Percentiles rank a stretch among this genome's conserved stretches.
Evolutionary conservation across 208 protist species (phyloP).

Genomic region (Kentomonas sorsogonicus): DNA sequence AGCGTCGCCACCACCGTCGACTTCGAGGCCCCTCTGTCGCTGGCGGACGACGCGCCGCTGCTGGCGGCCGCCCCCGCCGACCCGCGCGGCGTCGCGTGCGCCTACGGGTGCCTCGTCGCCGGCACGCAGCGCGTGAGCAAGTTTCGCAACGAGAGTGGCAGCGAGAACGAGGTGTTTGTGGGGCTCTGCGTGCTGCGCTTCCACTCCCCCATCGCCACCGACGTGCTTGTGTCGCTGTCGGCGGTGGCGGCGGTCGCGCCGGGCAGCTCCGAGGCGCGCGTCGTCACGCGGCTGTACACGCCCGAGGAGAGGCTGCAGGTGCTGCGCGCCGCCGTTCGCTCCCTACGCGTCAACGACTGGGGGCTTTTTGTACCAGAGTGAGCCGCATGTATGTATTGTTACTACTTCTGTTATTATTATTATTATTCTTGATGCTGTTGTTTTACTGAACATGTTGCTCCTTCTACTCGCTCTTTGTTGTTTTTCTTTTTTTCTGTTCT

Average conservation of each 20-base stretch:
- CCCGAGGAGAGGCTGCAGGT: slow-evolving; percentile 30
- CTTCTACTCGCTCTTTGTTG: too few relatives aligned
- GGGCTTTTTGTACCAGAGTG: slow-evolving; percentile 61
- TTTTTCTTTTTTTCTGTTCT: slow-evolving; percentile 9
- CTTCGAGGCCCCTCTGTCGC: slow-evolving; percentile 3
- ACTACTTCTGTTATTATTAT: too few relatives aligned
- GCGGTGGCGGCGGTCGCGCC: slow-evolving; percentile 42
- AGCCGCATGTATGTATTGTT: too few relatives aligned
- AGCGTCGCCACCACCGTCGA: slow-evolving; percentile 10
- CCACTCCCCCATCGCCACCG: slow-evolving; percentile 44
- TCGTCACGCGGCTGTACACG: slow-evolving; percentile 32
- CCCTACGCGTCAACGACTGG: slow-evolving; percentile 54
- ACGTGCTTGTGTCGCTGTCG: slow-evolving; percentile 61
- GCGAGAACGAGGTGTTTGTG: slow-evolving; percentile 63
- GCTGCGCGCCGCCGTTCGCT: slow-evolving; percentile 21
- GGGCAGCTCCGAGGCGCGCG: slow-evolving; percentile 48
- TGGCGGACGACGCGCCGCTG: neutral
- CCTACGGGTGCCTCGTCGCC: slow-evolving; percentile 36
- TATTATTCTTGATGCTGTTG: too few relatives aligned
- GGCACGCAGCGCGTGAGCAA: slow-evolving; percentile 65
- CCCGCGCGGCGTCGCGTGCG: slow-evolving; percentile 19
- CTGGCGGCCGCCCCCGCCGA: neutral
- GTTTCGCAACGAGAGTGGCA: slow-evolving; percentile 59
- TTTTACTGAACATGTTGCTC: too few relatives aligned
- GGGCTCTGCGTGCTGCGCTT: slow-evolving; percentile 53